Evolutionary conservation across 164 flowering plant genomes (phyloP).

Genomic region (Protea cynaroides): DNA sequence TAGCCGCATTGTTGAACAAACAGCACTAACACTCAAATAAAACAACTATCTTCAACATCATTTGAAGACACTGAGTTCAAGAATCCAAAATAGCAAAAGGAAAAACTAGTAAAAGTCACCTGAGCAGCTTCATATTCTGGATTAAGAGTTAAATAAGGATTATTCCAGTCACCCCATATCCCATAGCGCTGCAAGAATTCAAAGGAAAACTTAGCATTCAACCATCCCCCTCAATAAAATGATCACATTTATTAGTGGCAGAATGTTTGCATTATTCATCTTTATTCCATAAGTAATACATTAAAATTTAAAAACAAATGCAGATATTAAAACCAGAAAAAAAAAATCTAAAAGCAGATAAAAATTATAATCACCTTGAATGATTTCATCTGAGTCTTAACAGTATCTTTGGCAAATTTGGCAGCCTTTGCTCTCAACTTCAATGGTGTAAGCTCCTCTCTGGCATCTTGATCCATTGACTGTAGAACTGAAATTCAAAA

Average conservation of each 20-base stretch:
- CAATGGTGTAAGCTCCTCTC: constrained; percentile 78
- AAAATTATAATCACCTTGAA: constrained; percentile 54
- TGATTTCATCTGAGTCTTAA: constrained; percentile 82
- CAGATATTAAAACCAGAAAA: background rate
- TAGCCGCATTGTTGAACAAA: background rate
- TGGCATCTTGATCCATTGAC: constrained; percentile 80
- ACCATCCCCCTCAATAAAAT: background rate
- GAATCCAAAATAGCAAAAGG: background rate
- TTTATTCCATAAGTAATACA: background rate
- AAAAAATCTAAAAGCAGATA: constrained; percentile 6
- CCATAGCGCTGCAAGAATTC: constrained; percentile 73
- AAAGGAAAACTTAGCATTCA: constrained; percentile 5
- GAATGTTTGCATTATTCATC: background rate
- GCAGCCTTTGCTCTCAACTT: constrained; percentile 94
- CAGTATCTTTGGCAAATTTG: constrained; percentile 86
- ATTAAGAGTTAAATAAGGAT: constrained; percentile 84
- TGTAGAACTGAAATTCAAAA: constrained; percentile 64
- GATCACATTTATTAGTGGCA: constrained; percentile 2
- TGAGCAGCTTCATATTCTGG: constrained; percentile 98
- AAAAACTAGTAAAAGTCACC: constrained; percentile 32
- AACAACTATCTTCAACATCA: background rate
- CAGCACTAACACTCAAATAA: background rate
- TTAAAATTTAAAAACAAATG: background rate
- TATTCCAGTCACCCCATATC: constrained; percentile 94
- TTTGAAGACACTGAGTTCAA: background rate